Evolutionary conservation across 2,329 filamentous ascomycete species (phyloP), one percentile per base, ranked within the genome.

Genomic region (Alternaria burnsii): DNA sequence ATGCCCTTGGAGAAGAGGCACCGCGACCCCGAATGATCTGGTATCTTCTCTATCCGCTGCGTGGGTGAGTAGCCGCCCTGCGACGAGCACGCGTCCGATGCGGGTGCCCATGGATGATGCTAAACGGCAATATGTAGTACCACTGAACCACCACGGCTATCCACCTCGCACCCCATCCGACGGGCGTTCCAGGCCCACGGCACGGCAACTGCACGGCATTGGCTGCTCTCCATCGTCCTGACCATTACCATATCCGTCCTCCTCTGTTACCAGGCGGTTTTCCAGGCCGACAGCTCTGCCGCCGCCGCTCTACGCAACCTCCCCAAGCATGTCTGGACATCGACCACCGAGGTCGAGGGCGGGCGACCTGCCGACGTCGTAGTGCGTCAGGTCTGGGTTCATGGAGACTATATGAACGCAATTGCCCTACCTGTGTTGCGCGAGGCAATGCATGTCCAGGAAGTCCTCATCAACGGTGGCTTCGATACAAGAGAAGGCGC

Each of bases 321-420:
- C 8, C 91, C 91, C 30, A 88, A 90, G 71, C 90, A 94, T 85
- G 91, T 91, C 67, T 94, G 91, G 91, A 93, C 91, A 26, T 89
- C 89, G 38, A 90, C 89, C 6, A 86, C 88, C 61, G 87, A 89
- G 28, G 81, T 91, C 55, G 79, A 85, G 36, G 85, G 86, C 48
- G 81, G 82, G 55, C 78, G 79, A 5, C 73, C 79, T 26, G 81
- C 82, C 44, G 91, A 94, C 75, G 88, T 94, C n/a, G 87, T 91
- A 57, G 91, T 94, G 87, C 89, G 91, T 67, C 91, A 91, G 58
- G 86, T 92, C 57, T 94, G 91, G 91, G 85, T 94, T 16, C 91
- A 94, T 72, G 91, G 90, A 63, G 89, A 86, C 75, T 93, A 93
- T 73, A 94, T 94, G 89, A 84, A 88, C 70, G 91, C 91, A 11